phyloP scores from a whole-genome alignment of 73 alveolate species.

The Stentor coeruleus region DNA sequence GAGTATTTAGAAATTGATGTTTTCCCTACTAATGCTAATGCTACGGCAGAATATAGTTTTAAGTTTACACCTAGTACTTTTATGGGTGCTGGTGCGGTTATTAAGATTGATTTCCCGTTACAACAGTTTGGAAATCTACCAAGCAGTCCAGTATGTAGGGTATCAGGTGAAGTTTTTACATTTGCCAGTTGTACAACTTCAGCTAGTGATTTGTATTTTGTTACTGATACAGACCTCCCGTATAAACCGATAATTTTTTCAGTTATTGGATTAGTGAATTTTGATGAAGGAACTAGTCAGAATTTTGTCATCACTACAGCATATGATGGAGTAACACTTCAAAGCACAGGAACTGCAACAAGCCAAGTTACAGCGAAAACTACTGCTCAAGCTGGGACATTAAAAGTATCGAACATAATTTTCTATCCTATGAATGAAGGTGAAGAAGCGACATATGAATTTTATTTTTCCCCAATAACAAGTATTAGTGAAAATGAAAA shows the following conservation, averaged over 20 bases:
- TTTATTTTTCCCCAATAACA: constrained; percentile 30
- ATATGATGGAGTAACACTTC: constrained; percentile 33
- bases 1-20: background rate
- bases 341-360: constrained; percentile 29
- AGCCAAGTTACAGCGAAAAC: constrained; percentile 17
- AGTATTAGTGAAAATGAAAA: constrained; percentile 13
- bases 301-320: constrained; percentile 32
- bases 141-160: constrained; percentile 34
- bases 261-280: constrained; percentile 24
- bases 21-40: constrained; percentile 34
- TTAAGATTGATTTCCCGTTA: constrained; percentile 38
- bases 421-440: constrained; percentile 47
- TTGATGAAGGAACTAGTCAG: constrained; percentile 27
- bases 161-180: constrained; percentile 33
- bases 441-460: constrained; percentile 32
- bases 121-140: constrained; percentile 31
- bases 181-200: constrained; percentile 36
- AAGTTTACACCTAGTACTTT: constrained; percentile 22
- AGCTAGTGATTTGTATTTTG: constrained; percentile 28
- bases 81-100: constrained; percentile 26
- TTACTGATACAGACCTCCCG: constrained; percentile 4
- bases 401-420: constrained; percentile 25
- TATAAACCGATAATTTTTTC: background rate
- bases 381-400: constrained; percentile 21
- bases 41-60: constrained; percentile 30